Base-by-base conservation (phyloP, 2,329 filamentous ascomycete species). In the Neonectria magnoliae region DNA sequence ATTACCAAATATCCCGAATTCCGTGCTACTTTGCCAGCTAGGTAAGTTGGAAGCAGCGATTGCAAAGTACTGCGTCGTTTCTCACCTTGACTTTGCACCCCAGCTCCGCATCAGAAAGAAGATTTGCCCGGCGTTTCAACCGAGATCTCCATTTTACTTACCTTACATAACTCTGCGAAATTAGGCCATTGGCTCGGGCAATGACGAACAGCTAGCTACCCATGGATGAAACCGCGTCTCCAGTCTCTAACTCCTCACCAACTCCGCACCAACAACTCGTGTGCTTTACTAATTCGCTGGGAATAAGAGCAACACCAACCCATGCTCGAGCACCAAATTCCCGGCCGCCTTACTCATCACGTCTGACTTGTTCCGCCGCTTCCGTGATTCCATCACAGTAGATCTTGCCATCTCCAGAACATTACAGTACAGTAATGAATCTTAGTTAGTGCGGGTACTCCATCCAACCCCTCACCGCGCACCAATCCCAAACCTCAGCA, bases 151-250 rank as follows among this genome's bases (percentile, higher is more conserved):
- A 25, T 16, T 47, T 18, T 42, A 6, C 9, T 4, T 11, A 11
- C 27, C 29, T 20, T n/a, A 13, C 14, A 16, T 42, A 42, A 56
- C 27, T 25, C 14, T 14, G 42, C 54, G 14, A 25, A 33, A 67
- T 70, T 64, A 68, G 59, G 67, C 55, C 62, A 68, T 69, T 45
- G 45, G 25, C 10, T 47, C 27, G 42, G 20, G 41, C 41, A 50
- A 63, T 60, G 54, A 61, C 59, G 36, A 71, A 62, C 66, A 58
- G 29, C n/a, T 63, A 60, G n/a, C n/a, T 11, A 33, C 29, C n/a
- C 14, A 18, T 11, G 9, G 29, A 29, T 29, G 25, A n/a, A 29
- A 31, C 44, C 14, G n/a, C 47, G 29, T 50, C 47, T 29, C 10
- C 29, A 31, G n/a, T 50, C 45, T 29, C 9, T 10, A 31, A 31